Evolutionary conservation across 2,329 filamentous ascomycete species (phyloP).

Genomic region (Epichloe gansuensis): DNA sequence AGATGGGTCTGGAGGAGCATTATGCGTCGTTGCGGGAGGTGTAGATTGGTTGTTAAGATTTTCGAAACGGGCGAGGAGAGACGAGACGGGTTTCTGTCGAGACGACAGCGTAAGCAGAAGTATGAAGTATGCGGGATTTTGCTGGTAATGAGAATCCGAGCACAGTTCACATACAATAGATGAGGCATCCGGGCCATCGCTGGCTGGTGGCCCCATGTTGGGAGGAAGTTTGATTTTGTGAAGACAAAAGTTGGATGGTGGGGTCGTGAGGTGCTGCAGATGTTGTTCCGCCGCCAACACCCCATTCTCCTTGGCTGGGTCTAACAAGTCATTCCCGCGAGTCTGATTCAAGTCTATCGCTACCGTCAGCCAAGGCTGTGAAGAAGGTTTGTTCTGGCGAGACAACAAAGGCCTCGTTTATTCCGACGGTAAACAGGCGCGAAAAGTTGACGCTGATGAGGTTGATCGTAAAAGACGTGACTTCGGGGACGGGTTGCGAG

Average conservation of each 20-base stretch:
- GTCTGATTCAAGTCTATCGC: not conserved
- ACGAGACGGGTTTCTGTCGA: conserved; percentile 65
- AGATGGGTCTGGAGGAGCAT: conserved; percentile 21
- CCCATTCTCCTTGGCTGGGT: conserved; percentile 6
- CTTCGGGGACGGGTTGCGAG: not conserved
- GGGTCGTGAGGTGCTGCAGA: conserved; percentile 2
- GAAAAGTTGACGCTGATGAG: not conserved
- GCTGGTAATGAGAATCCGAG: not conserved
- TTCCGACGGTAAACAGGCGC: not conserved
- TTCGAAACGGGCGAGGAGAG: conserved; percentile 69
- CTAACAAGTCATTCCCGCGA: conserved; percentile 8
- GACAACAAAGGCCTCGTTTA: not conserved
- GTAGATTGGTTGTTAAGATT: conserved; percentile 39
- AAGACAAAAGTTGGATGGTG: not conserved
- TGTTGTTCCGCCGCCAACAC: conserved; percentile 1
- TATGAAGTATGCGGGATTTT: not conserved
- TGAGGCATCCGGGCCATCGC: conserved; percentile 58
- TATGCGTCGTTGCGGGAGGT: conserved; percentile 10
- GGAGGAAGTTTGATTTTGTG: conserved; percentile 14
- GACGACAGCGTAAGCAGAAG: not conserved
- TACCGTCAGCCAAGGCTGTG: not conserved
- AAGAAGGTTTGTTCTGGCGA: not conserved
- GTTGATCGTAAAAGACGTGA: not conserved
- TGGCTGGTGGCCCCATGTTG: conserved; percentile 20
- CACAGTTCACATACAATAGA: conserved; percentile 50